A percentile compares a stretch with the other conserved stretches of the same genome.
Conservation (phyloP, 176 grass and related monocot genomes). For the Raddia distichophylla region DNA sequence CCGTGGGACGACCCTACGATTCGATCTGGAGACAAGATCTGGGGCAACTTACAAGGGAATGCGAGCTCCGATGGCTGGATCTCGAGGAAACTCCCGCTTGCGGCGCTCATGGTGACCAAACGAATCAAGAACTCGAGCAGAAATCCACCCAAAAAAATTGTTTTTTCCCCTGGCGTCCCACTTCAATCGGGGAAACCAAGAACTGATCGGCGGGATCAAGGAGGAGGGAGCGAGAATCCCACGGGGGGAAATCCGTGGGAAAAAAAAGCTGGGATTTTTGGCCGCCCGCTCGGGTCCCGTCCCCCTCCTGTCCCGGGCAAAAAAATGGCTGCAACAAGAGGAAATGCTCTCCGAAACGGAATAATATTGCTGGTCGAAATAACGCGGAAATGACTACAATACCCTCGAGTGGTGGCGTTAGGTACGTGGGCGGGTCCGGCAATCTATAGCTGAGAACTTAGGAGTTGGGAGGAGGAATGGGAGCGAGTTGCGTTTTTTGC, state of each 20-base stretch:
- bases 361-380: not conserved
- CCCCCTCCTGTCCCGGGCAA: constrained; percentile 13
- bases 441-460: no score
- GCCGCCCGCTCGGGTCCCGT: not conserved
- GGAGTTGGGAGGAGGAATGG: no score
- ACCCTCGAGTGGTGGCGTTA: not conserved
- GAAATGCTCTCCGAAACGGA: constrained; percentile 36
- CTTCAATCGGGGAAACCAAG: constrained; percentile 39
- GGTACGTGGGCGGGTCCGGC: not conserved
- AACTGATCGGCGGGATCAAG: constrained; percentile 37
- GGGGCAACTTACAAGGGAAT: constrained; percentile 76
- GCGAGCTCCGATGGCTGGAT: constrained; percentile 86
- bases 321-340: constrained; percentile 33
- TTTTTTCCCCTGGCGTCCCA: not conserved
- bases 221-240: constrained; percentile 10
- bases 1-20: not conserved
- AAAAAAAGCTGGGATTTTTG: constrained; percentile 28
- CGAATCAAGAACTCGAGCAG: constrained; percentile 30
- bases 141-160: constrained; percentile 17
- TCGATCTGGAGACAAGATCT: constrained; percentile 40
- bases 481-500: no score
- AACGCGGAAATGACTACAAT: not conserved
- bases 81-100: constrained; percentile 65
- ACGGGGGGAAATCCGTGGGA: not conserved
- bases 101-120: constrained; percentile 53